Percentiles rank a stretch among this genome's conserved stretches.
phyloP scores from a whole-genome alignment of 805 yeast species.

The Cyberlindnera meyerae region DNA sequence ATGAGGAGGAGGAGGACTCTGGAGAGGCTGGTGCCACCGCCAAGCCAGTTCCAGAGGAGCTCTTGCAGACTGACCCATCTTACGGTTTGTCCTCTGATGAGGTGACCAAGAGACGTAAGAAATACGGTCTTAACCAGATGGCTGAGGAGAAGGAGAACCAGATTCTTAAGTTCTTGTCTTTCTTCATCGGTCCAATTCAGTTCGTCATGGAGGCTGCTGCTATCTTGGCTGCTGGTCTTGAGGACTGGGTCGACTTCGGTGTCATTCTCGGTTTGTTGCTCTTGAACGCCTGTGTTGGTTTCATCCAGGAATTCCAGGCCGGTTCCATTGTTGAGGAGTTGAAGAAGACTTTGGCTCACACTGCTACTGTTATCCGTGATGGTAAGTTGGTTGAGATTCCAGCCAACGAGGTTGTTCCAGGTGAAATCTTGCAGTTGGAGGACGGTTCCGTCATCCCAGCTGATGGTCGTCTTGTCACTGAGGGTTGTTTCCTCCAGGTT shows the following conservation, averaged over 20 bases:
- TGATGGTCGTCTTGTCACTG: conserved; percentile 85
- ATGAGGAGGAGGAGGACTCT: conserved; percentile 42
- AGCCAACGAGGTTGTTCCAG: conserved; percentile 87
- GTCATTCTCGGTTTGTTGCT: conserved; percentile 84
- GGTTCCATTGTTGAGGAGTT: conserved; percentile 96
- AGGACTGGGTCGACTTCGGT: conserved; percentile 99
- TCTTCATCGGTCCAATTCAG: conserved; percentile 93
- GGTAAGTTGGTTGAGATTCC: conserved; percentile 71
- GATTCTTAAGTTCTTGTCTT: conserved; percentile 73
- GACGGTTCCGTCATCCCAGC: conserved; percentile 93
- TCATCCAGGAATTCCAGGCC: conserved; percentile 96
- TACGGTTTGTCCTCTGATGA: conserved; percentile 75
- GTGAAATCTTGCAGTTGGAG: conserved; percentile 88
- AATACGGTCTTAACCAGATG: conserved; percentile 87
- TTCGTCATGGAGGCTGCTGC: conserved; percentile 98
- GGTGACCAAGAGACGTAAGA: conserved; percentile 79
- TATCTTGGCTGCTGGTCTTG: conserved; percentile 89
- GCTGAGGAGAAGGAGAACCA: conserved; percentile 81
- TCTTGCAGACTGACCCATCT: conserved; percentile 76
- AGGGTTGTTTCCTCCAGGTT: conserved; percentile 81
- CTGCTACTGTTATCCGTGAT: conserved; percentile 82
- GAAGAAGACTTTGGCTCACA: conserved; percentile 89
- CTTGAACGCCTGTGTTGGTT: conserved; percentile 91
- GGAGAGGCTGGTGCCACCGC: conserved; percentile 50
- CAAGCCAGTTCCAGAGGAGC: conserved; percentile 81